Base-by-base conservation (phyloP, 139 green algal genomes). In the Deuterostichococcus epilithicus region DNA sequence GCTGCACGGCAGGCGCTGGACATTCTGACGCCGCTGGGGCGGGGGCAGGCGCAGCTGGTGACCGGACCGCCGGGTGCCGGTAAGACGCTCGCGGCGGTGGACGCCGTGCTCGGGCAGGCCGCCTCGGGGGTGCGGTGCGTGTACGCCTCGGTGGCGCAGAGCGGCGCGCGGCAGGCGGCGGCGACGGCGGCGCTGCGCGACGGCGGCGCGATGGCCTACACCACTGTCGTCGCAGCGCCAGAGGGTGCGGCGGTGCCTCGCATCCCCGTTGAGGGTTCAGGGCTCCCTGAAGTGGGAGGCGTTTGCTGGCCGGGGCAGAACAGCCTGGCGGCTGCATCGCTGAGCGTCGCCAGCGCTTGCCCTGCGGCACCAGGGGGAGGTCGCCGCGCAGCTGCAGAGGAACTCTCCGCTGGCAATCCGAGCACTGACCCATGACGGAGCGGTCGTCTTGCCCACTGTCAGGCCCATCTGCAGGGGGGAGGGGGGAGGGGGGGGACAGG, bases 1-100 rank as follows among this genome's bases (percentile, higher is more conserved):
- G n/a, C n/a, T n/a, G n/a, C n/a, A n/a, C n/a, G n/a, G 35, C 83
- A 93, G 87, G 92, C 80, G 1, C 33, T 97, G 35, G 92, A 97
- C 76, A 83, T 89, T 20, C 77, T 97, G 23, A 97, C 91, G 1
- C 93, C 91, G 0, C 77, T 97, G 38, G 93, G 92, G 1, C 84
- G 89, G n/a, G 93, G 93, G 15, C 85, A 92, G 45, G 87, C 83
- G 1, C 83, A 94, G 82, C 86, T 96, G 67, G 58, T 97, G 15
- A 83, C 91, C 8, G 90, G 92, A 0, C 82, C 82, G 13, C 32
- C 68, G 15, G 83, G 83, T 52, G 71, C 63, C 15, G 91, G 91
- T 66, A 94, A 94, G 79, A 88, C 83, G 25, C 73, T 80, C 52
- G 42, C 82, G 36, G 68, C 58, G 25, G 8, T 85, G 38, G 91